phyloP scores from a whole-genome alignment of 2,329 filamentous ascomycete species.

The Madurella mycetomatis region DNA sequence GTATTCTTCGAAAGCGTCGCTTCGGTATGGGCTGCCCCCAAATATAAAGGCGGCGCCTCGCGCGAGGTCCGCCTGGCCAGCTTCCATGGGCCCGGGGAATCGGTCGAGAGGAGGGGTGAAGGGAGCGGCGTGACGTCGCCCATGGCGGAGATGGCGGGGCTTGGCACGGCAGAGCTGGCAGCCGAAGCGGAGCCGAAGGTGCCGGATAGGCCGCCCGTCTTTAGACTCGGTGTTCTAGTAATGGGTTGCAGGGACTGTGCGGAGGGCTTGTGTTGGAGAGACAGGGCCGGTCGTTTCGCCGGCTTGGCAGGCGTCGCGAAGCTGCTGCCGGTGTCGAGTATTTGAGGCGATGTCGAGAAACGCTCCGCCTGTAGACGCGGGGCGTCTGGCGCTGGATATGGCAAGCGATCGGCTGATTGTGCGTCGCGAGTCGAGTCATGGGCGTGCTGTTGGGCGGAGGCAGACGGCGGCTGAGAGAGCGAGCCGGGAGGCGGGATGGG shows the following conservation, averaged over 20 bases:
- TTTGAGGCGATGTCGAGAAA: slow-evolving; percentile 19
- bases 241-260: slow-evolving; percentile 47
- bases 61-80: slow-evolving; percentile 47
- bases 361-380: slow-evolving; percentile 23
- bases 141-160: slow-evolving; percentile 70
- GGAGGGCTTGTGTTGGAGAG: slow-evolving; percentile 39
- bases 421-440: slow-evolving; percentile 5
- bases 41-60: slow-evolving; percentile 37
- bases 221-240: slow-evolving; percentile 58
- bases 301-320: slow-evolving; percentile 25
- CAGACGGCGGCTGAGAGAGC: slow-evolving; percentile 7
- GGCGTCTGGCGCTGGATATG: slow-evolving; percentile 9
- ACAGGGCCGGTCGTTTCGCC: slow-evolving; percentile 16
- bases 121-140: slow-evolving; percentile 74
- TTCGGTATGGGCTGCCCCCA: slow-evolving; percentile 31
- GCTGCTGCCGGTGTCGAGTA: slow-evolving; percentile 17
- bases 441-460: slow-evolving; percentile 12
- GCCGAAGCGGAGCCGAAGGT: slow-evolving; percentile 49
- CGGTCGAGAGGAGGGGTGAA: slow-evolving; percentile 63
- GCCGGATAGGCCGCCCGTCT: slow-evolving; percentile 46
- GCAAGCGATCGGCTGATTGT: slow-evolving; percentile 13
- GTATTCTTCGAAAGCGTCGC: slow-evolving; percentile 48
- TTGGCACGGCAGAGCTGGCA: slow-evolving; percentile 64
- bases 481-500: slow-evolving; percentile 18
- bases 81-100: slow-evolving; percentile 65